phyloP scores from a whole-genome alignment of 331 rosid genomes.

The Acacia pycnantha region DNA sequence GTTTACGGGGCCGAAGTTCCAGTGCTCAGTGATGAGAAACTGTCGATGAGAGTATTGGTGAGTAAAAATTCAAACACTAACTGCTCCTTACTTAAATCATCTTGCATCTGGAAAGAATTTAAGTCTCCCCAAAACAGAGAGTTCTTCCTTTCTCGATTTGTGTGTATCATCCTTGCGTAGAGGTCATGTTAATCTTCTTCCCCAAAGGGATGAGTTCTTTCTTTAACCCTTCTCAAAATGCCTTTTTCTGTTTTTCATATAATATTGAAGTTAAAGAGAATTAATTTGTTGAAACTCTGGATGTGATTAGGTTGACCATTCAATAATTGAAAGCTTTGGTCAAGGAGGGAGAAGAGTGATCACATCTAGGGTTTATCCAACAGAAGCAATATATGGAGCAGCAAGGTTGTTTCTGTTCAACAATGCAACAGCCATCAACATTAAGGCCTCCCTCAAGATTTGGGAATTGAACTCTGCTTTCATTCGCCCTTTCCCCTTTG shows the following conservation, averaged over 20 bases:
- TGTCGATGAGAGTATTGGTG: slow-evolving; percentile 64
- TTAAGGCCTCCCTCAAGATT: slow-evolving; percentile 63
- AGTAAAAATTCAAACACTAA: slow-evolving; percentile 21
- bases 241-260: not conserved
- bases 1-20: slow-evolving; percentile 66
- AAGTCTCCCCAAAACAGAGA: too few species aligned
- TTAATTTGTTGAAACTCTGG: not conserved
- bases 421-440: slow-evolving; percentile 62
- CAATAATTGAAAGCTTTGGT: slow-evolving; percentile 77
- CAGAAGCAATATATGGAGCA: slow-evolving; percentile 78
- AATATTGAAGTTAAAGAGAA: not conserved
- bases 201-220: too few species aligned
- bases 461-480: slow-evolving; percentile 80
- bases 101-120: too few species aligned
- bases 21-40: slow-evolving; percentile 65
- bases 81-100: not conserved
- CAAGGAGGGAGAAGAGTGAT: slow-evolving; percentile 84
- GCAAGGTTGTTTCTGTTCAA: slow-evolving; percentile 77
- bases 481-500: slow-evolving; percentile 66
- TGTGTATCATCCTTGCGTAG: too few species aligned
- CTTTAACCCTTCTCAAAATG: too few species aligned
- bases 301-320: slow-evolving; percentile 74
- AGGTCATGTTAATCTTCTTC: too few species aligned
- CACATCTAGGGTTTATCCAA: slow-evolving; percentile 76
- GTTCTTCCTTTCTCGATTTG: too few species aligned